Percentiles rank a stretch among this genome's conserved stretches.
Evolutionary conservation across 345 rosid genomes (phyloP).

Genomic region (Linum lewisii): DNA sequence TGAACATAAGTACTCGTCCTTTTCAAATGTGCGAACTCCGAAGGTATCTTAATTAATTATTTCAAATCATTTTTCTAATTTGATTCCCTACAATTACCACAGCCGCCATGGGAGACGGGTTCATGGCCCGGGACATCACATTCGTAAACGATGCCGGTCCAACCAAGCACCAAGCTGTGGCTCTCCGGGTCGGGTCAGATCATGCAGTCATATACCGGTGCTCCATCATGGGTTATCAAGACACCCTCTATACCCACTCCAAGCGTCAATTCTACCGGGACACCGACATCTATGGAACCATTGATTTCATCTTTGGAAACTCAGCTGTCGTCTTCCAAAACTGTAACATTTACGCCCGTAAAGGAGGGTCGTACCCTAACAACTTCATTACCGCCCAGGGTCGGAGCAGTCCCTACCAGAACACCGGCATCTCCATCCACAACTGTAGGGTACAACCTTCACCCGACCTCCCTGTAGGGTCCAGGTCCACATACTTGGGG

Average conservation of each 20-base stretch:
- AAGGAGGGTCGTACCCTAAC: not conserved
- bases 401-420: constrained; percentile 19
- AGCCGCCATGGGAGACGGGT: constrained; percentile 38
- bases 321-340: constrained; percentile 20
- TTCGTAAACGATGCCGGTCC: constrained; percentile 20
- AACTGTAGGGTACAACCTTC: no score
- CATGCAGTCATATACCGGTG: constrained; percentile 31
- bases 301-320: constrained; percentile 24
- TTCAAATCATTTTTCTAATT: no score
- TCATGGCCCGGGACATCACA: constrained; percentile 18
- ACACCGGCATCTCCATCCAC: constrained; percentile 25
- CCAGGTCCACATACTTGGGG: constrained; percentile 19
- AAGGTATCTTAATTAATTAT: no score
- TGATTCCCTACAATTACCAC: no score
- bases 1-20: no score
- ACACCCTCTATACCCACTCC: constrained; percentile 25
- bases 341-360: constrained; percentile 13
- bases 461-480: constrained; percentile 24
- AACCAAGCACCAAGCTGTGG: constrained; percentile 19
- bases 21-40: no score
- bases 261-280: constrained; percentile 46
- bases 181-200: constrained; percentile 23
- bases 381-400: constrained; percentile 29
- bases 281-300: constrained; percentile 32
- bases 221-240: constrained; percentile 37